Conservation (phyloP, 441 rosid species). For the Iberis amara region DNA sequence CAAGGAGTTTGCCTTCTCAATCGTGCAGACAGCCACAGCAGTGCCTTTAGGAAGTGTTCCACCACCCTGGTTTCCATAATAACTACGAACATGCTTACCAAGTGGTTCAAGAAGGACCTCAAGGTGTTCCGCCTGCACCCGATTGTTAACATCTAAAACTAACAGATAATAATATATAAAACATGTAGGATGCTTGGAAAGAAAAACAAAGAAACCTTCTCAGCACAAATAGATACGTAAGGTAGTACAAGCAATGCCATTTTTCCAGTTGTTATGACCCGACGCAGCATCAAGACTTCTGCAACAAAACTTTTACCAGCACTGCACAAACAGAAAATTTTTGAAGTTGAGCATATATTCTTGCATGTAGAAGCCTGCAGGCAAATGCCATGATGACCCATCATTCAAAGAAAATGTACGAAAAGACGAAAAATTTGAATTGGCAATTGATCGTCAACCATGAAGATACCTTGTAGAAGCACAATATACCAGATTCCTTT, state of each 20-base stretch:
- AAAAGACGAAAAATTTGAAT: slow-evolving; percentile 17
- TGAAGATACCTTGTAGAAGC: slow-evolving; percentile 87
- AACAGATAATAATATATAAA: slow-evolving; percentile 12
- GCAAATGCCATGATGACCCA: slow-evolving; percentile 13
- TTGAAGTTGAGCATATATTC: slow-evolving; percentile 16
- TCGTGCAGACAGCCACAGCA: slow-evolving; percentile 95
- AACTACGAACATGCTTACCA: slow-evolving; percentile 87
- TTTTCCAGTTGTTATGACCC: slow-evolving; percentile 74
- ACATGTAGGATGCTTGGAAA: slow-evolving; percentile 16
- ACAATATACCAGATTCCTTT: slow-evolving; percentile 90
- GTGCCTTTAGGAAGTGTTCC: slow-evolving; percentile 97
- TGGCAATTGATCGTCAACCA: slow-evolving; percentile 15
- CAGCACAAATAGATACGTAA: slow-evolving; percentile 91
- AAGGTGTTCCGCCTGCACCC: slow-evolving; percentile 83
- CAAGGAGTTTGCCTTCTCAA: slow-evolving; percentile 94
- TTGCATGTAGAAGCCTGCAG: slow-evolving; percentile 22
- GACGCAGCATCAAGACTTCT: slow-evolving; percentile 91
- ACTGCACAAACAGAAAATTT: slow-evolving; percentile 40
- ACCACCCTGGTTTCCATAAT: slow-evolving; percentile 95
- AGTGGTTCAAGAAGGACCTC: slow-evolving; percentile 91
- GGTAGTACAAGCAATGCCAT: slow-evolving; percentile 93
- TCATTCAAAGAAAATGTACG: slow-evolving; percentile 18
- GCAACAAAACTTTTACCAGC: slow-evolving; percentile 99
- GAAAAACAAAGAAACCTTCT: slow-evolving; percentile 56
- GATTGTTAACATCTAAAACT: slow-evolving; percentile 19